A percentile compares a stretch with the other conserved stretches of the same genome.
Conservation (phyloP, 208 protist species). For the Hexamita inflata region DNA sequence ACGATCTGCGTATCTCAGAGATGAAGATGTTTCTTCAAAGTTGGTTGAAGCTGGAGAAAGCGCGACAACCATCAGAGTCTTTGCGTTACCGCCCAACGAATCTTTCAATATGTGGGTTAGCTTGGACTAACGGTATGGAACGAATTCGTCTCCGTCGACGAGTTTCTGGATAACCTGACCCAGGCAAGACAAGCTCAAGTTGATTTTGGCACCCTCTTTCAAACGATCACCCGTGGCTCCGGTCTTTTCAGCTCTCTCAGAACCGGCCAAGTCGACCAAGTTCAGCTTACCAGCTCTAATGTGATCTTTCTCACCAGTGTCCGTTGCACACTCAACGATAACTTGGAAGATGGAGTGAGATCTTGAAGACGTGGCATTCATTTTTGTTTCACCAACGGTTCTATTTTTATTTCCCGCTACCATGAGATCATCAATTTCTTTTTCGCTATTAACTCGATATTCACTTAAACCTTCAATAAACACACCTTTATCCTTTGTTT, state of each 20-base stretch:
- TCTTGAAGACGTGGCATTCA: slow-evolving; percentile 15
- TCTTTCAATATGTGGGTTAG: slow-evolving; percentile 67
- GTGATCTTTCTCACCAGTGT: slow-evolving; percentile 3
- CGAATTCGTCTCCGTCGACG: slow-evolving; percentile 24
- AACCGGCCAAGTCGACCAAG: slow-evolving; percentile 43
- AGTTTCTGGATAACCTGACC: slow-evolving; percentile 28
- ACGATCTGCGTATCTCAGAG: slow-evolving; percentile 32
- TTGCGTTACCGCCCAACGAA: slow-evolving; percentile 52
- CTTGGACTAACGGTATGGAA: slow-evolving; percentile 63
- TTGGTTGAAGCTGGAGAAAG: slow-evolving; percentile 45
- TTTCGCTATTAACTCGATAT: neutral
- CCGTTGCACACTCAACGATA: neutral
- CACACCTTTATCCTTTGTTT: neutral
- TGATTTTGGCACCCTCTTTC: slow-evolving; percentile 32
- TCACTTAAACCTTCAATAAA: slow-evolving; percentile 17
- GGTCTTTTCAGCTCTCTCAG: slow-evolving; percentile 33
- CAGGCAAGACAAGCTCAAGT: slow-evolving; percentile 15
- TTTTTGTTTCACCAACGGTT: slow-evolving; percentile 29
- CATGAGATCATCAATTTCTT: slow-evolving; percentile 23
- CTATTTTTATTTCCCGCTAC: slow-evolving; percentile 5
- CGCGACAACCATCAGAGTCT: slow-evolving; percentile 48
- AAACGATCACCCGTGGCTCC: slow-evolving; percentile 24
- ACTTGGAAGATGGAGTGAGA: slow-evolving; percentile 32
- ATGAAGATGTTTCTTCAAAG: slow-evolving; percentile 46
- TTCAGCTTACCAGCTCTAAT: slow-evolving; percentile 34